Percentiles rank a stretch among this genome's conserved stretches.
Conservation (phyloP, 495 filamentous ascomycete species). For the Aspergillus conjunctus region DNA sequence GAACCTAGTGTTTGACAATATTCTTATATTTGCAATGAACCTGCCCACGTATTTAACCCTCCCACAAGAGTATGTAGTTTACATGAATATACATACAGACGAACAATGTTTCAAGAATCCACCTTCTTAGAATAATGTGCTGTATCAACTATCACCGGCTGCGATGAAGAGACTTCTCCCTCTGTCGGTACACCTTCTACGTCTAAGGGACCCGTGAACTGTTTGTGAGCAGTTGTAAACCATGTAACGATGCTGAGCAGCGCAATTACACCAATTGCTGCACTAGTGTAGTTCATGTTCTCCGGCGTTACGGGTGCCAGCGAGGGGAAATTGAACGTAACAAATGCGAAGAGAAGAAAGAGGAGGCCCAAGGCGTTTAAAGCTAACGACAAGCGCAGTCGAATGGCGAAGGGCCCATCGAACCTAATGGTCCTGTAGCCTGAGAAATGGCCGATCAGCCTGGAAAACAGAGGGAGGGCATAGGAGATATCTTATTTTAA, state of each 20-base stretch:
- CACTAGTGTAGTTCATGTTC: slow-evolving; percentile 60
- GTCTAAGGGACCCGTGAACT: slow-evolving; percentile 19
- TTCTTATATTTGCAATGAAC: too few relatives aligned
- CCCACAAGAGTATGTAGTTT: too few relatives aligned
- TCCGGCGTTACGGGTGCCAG: slow-evolving; percentile 47
- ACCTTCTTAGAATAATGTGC: not conserved
- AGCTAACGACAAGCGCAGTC: slow-evolving; percentile 38
- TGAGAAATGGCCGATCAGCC: slow-evolving; percentile 13
- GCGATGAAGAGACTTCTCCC: not conserved
- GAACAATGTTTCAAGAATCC: not conserved
- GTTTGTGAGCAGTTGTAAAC: slow-evolving; percentile 41
- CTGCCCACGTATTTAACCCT: too few relatives aligned
- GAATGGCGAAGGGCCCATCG: slow-evolving; percentile 40
- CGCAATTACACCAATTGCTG: slow-evolving; percentile 53
- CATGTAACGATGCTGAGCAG: slow-evolving; percentile 53
- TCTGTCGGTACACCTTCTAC: slow-evolving; percentile 6
- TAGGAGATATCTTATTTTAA: slow-evolving; percentile 19
- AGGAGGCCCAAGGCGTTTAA: slow-evolving; percentile 50
- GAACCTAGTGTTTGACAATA: too few relatives aligned
- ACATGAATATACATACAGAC: too few relatives aligned
- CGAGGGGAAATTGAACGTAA: slow-evolving; percentile 59
- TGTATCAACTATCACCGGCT: not conserved
- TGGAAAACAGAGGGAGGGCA: slow-evolving; percentile 17
- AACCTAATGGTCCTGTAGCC: slow-evolving; percentile 26
- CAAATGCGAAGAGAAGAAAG: slow-evolving; percentile 50